A percentile compares a stretch with the other conserved stretches of the same genome.
Evolutionary conservation across 139 green algal genomes (phyloP).

Genomic region (Chara braunii): DNA sequence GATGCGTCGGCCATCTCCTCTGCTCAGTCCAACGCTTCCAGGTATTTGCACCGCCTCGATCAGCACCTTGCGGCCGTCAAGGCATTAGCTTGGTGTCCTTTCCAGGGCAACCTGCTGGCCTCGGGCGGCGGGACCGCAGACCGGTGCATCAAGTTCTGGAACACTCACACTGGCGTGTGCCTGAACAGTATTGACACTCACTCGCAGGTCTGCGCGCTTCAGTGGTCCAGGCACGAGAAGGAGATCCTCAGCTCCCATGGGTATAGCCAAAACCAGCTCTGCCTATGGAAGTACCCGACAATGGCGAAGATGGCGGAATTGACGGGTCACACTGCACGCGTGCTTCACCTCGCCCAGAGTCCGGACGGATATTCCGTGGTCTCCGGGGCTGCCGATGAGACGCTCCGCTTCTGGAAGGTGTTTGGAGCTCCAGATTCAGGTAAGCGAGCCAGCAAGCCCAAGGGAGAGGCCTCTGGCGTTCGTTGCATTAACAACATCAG

Average conservation of each 20-base stretch:
- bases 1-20: constrained; percentile 44
- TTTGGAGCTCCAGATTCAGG: constrained; percentile 18
- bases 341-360: constrained; percentile 69
- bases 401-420: constrained; percentile 31
- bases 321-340: constrained; percentile 66
- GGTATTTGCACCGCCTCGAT: constrained; percentile 51
- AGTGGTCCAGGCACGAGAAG: constrained; percentile 70
- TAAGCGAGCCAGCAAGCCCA: no score
- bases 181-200: constrained; percentile 77
- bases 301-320: constrained; percentile 79
- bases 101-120: constrained; percentile 75
- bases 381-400: constrained; percentile 46
- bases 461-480: no score
- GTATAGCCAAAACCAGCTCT: constrained; percentile 78
- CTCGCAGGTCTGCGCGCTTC: constrained; percentile 70
- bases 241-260: constrained; percentile 73
- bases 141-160: constrained; percentile 78
- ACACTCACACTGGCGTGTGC: constrained; percentile 66
- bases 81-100: constrained; percentile 79
- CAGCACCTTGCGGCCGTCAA: constrained; percentile 72
- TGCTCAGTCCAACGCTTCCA: neutral
- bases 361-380: constrained; percentile 66
- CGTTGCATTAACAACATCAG: no score
- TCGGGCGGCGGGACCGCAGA: constrained; percentile 72
- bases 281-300: constrained; percentile 80